Base-by-base conservation (phyloP, 2,329 filamentous ascomycete species). In the Teratosphaeria pseudoeucalypti region DNA sequence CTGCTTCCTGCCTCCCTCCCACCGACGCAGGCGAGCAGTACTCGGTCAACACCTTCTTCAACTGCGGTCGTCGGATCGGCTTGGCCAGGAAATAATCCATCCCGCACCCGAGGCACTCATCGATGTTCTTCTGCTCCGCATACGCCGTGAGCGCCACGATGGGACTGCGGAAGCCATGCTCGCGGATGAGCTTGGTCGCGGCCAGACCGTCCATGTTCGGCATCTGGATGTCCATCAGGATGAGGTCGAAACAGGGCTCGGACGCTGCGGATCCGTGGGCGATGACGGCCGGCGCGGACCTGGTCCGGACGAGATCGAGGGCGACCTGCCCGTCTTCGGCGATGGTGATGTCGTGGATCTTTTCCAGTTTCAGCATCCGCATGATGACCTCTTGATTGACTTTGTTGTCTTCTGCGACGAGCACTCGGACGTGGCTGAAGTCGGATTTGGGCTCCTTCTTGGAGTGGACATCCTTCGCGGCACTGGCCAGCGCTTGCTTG, bases 181-280 rank as follows among this genome's bases (percentile, higher is more conserved):
- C 79, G 6, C 92, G 84, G 66, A 96, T 96, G 39, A 95, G 78
- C 10, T 87, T 83, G 0, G 92, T 96, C 54, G 88, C 92, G 71
- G 96, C 87, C 32, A 96, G 77, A 1, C 92, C 92, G 68, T 96
- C 91, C 14, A 96, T 81, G 63, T 94, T 95, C 3, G 92, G 92
- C 92, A 96, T 96, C 74, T 89, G 69, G 2, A 96, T 87, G 68
- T 96, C 92, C 92, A 96, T 96, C 70, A 96, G 94, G 63, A 96
- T 92, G 29, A 96, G 79, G 66, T 95, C 90, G 70, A 92, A 96
- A 26, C 43, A 2, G 82, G 82, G n/a, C 43, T 49, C 16, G 6
- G 37, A 43, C 11, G 2, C 58, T 82, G 79, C 57, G 86, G 82
- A 34, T 81, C 58, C 6, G 57, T 34, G 16, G 57, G n/a, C 16